Conservation (phyloP, 257 asterid genomes). For the Cinchona pubescens region DNA sequence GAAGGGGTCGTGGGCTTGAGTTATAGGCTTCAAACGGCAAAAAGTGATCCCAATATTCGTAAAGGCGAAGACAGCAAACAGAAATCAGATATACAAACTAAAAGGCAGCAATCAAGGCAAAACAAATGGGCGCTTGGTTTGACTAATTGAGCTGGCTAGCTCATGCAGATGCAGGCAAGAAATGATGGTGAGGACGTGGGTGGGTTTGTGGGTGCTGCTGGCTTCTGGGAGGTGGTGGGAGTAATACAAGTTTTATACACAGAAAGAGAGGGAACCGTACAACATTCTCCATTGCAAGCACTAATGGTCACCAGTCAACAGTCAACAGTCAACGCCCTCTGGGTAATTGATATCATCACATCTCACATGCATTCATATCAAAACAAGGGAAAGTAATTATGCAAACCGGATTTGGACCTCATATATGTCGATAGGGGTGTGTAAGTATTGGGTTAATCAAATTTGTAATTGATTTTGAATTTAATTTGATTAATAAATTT, state of each 20-base stretch:
- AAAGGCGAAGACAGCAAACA: not conserved
- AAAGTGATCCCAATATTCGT: constrained; percentile 4
- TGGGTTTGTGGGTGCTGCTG: not conserved
- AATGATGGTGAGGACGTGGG: constrained; percentile 48
- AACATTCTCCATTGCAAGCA: constrained; percentile 1
- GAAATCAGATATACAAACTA: not conserved
- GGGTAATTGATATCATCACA: not conserved
- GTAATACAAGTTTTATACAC: not conserved
- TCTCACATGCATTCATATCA: constrained; percentile 21
- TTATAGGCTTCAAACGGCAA: no score
- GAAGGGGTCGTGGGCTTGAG: no score
- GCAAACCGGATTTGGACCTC: no score
- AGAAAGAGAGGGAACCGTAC: constrained; percentile 8
- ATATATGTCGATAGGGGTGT: no score
- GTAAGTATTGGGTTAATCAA: no score
- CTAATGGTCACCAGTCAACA: not conserved
- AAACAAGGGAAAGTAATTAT: no score
- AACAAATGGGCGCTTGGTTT: not conserved
- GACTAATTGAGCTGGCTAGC: constrained; percentile 29
- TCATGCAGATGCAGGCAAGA: constrained; percentile 39
- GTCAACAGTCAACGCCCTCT: no score
- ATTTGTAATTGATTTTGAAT: no score
- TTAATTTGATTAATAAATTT: no score
- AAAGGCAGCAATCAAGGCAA: constrained; percentile 19
- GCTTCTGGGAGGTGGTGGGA: not conserved